Conservation (phyloP, 225 moss, liverwort and hornwort genomes). For the Sphagnum contortum region DNA sequence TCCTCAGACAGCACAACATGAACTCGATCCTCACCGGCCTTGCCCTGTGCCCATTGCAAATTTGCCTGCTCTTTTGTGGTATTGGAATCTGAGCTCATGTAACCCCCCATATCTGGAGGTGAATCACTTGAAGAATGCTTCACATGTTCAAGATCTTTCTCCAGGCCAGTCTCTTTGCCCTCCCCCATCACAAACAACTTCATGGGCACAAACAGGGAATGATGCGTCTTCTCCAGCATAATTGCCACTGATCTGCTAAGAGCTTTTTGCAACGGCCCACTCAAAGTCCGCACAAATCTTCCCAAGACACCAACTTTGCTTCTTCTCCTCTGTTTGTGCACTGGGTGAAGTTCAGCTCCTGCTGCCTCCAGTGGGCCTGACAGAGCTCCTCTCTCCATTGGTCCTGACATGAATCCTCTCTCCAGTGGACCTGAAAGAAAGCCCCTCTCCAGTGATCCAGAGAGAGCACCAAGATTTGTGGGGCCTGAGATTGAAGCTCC, state of each 20-base stretch:
- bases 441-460: conserved; percentile 27
- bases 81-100: conserved; percentile 62
- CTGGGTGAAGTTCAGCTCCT: conserved; percentile 45
- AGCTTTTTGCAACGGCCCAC: conserved; percentile 72
- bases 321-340: conserved; percentile 3
- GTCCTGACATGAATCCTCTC: conserved; percentile 94
- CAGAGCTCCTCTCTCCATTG: conserved; percentile 84
- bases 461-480: conserved; percentile 50
- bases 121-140: conserved; percentile 26
- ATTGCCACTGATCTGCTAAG: conserved; percentile 58
- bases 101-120: conserved; percentile 27
- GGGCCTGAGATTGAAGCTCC: background rate
- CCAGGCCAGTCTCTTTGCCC: conserved; percentile 1
- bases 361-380: conserved; percentile 76
- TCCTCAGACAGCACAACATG: conserved; percentile 95
- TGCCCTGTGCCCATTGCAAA: conserved; percentile 98
- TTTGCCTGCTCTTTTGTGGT: conserved; percentile 45
- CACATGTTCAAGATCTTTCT: conserved; percentile 22
- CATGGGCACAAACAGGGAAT: conserved; percentile 55
- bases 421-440: conserved; percentile 82
- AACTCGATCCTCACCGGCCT: conserved; percentile 96
- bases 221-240: conserved; percentile 40
- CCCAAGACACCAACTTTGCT: background rate
- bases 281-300: conserved; percentile 68
- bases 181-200: conserved; percentile 50